These are phyloP conservation scores for Microcyclosporella mali DNA, from an alignment of 2,329 filamentous ascomycete genomes.

Conservation along the genomic window DNA sequence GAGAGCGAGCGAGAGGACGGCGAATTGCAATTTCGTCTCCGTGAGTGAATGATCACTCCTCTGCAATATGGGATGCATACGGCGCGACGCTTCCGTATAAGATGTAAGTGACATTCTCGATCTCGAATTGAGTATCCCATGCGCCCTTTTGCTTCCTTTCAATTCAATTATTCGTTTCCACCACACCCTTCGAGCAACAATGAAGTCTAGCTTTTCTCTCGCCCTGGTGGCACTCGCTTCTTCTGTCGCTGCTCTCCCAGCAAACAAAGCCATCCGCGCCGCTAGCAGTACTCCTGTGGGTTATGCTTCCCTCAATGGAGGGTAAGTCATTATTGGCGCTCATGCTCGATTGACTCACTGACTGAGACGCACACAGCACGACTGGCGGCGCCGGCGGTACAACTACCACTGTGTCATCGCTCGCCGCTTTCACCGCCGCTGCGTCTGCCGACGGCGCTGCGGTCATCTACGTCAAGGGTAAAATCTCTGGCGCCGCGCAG, in stretches of 20 bases:
- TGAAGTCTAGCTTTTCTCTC: conserved; percentile 13
- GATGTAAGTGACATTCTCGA: not conserved
- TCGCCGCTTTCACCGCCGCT: conserved; percentile 37
- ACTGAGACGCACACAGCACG: conserved; percentile 24
- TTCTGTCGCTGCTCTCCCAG: conserved; percentile 17
- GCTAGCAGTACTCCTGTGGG: conserved; percentile 16
- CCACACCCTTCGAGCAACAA: not conserved
- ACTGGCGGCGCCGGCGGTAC: conserved; percentile 44
- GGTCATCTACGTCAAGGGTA: conserved; percentile 45
- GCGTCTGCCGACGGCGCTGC: conserved; percentile 29
- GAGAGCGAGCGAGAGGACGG: not conserved
- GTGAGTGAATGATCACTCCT: too few relatives aligned
- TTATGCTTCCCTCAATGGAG: conserved; percentile 26
- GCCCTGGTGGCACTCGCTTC: conserved; percentile 25
- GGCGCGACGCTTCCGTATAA: not conserved
- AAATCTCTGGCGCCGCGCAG: conserved; percentile 19
- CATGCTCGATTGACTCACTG: too few relatives aligned
- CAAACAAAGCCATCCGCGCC: conserved; percentile 7
- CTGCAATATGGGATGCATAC: not conserved
- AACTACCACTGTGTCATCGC: conserved; percentile 43
- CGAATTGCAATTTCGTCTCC: too few relatives aligned
- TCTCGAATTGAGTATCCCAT: not conserved
- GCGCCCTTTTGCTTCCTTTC: not conserved
- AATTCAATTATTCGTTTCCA: not conserved
- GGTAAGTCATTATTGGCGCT: conserved; percentile 5